These are phyloP conservation scores for Testicularia cyperi DNA, from an alignment of 1,284 basidiomycete species.

Conservation along the genomic window DNA sequence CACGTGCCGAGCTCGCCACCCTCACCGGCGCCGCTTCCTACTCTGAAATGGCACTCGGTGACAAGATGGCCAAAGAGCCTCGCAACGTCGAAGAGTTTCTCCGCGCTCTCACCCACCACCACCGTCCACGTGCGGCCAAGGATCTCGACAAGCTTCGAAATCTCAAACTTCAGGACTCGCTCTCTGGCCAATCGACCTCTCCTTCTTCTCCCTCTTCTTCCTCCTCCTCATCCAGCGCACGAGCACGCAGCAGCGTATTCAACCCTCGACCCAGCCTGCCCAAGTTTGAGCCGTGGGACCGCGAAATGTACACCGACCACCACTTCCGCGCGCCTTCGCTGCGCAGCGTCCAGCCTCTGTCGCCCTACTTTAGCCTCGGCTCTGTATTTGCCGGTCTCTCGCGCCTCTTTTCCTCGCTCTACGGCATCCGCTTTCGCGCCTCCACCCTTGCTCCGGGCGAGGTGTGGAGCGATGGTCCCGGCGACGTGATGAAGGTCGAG, in stretches of 20 bases:
- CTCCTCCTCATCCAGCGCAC: too few species aligned
- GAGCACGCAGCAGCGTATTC: constrained; percentile 1
- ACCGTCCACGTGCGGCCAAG: constrained; percentile 39
- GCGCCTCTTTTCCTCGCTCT: constrained; percentile 49
- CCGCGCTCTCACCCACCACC: constrained; percentile 43
- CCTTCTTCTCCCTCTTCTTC: too few species aligned
- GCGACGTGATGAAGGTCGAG: constrained; percentile 83
- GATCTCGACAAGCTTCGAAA: constrained; percentile 40
- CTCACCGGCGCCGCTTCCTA: constrained; percentile 52
- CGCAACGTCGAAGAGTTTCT: constrained; percentile 51
- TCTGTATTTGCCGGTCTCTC: constrained; percentile 56
- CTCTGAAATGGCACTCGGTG: constrained; percentile 53
- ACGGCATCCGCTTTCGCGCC: constrained; percentile 54
- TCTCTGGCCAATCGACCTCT: too few species aligned
- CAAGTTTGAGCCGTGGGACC: constrained; percentile 48
- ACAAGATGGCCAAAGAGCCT: constrained; percentile 57
- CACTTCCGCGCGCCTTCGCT: constrained; percentile 33
- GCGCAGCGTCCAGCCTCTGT: constrained; percentile 41
- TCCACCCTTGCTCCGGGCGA: constrained; percentile 67
- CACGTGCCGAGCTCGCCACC: constrained; percentile 48
- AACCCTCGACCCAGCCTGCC: constrained; percentile 9
- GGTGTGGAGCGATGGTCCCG: constrained; percentile 71
- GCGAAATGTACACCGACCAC: constrained; percentile 54
- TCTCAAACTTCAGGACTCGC: constrained; percentile 27
- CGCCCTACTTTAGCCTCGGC: constrained; percentile 54